These are phyloP conservation scores for Phanerochaete carnosa DNA, from an alignment of 768 basidiomycete species.

Conservation along the genomic window DNA sequence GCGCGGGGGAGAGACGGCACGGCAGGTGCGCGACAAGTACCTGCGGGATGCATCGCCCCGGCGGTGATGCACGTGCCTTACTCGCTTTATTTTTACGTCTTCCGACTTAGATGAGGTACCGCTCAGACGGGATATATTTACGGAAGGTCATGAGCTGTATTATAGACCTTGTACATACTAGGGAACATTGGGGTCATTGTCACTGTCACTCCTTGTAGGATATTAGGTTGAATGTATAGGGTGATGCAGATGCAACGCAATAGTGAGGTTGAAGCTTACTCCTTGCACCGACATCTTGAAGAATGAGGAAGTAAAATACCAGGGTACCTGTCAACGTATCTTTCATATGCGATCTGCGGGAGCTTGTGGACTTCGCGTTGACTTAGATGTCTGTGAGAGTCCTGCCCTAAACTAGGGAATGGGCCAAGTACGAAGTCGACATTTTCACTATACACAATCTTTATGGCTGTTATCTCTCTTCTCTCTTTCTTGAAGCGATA, in stretches of 20 bases:
- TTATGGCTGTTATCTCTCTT: too few species aligned
- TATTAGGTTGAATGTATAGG: neutral
- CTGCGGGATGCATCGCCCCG: slow-evolving; percentile 40
- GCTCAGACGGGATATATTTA: neutral
- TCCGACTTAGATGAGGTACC: slow-evolving; percentile 5
- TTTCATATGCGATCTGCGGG: too few species aligned
- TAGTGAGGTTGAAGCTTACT: too few species aligned
- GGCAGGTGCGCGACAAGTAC: slow-evolving; percentile 30
- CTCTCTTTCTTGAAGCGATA: too few species aligned
- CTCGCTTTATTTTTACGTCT: neutral
- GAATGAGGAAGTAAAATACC: too few species aligned
- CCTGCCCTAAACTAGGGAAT: too few species aligned
- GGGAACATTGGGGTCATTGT: neutral
- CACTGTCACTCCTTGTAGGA: slow-evolving; percentile 1
- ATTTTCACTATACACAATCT: too few species aligned
- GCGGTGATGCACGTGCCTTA: slow-evolving; percentile 32
- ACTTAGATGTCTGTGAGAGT: too few species aligned
- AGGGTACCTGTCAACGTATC: too few species aligned
- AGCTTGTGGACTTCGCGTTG: too few species aligned
- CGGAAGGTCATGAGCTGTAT: neutral
- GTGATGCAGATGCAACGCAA: neutral
- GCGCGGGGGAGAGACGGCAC: slow-evolving; percentile 18
- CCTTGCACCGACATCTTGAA: too few species aligned
- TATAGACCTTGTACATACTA: slow-evolving; percentile 6
- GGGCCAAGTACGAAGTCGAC: too few species aligned